Evolutionary conservation across 78 protist species (phyloP).

Genomic region (Pelomyxa schiedti): DNA sequence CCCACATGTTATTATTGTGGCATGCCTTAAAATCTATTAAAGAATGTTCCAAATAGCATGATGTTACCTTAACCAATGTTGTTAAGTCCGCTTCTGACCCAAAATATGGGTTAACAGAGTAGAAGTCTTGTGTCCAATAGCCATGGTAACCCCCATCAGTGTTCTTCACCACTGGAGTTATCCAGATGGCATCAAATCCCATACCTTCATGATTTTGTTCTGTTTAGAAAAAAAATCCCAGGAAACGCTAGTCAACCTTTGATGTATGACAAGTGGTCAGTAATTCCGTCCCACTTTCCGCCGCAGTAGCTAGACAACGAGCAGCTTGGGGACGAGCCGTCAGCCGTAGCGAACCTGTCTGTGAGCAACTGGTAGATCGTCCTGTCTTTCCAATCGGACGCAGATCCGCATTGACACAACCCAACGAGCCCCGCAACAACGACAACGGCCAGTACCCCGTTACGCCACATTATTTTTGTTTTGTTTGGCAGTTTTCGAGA

Average conservation of each 20-base stretch:
- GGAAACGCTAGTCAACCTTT: too few relatives aligned
- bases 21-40: too few relatives aligned
- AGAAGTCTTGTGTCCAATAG: not conserved
- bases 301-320: slow-evolving; percentile 52
- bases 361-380: slow-evolving; percentile 27
- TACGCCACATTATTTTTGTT: too few relatives aligned
- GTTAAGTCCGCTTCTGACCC: slow-evolving; percentile 35
- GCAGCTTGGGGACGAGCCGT: not conserved
- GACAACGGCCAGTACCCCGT: too few relatives aligned
- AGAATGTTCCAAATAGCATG: too few relatives aligned
- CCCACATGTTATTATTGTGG: not conserved
- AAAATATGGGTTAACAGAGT: slow-evolving; percentile 22
- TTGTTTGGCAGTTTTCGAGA: too few relatives aligned
- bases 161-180: slow-evolving; percentile 46
- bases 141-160: slow-evolving; percentile 47
- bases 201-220: too few relatives aligned
- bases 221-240: too few relatives aligned
- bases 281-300: slow-evolving; percentile 45
- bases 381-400: not conserved
- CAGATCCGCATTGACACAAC: too few relatives aligned
- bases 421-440: too few relatives aligned
- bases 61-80: slow-evolving; percentile 20
- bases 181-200: slow-evolving; percentile 74
- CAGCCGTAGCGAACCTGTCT: slow-evolving; percentile 40
- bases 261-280: slow-evolving; percentile 41